Evolutionary conservation across 441 rosid genomes (phyloP), one percentile per base, ranked within the genome.

Genomic region (Euphorbia schlechtendalii): DNA sequence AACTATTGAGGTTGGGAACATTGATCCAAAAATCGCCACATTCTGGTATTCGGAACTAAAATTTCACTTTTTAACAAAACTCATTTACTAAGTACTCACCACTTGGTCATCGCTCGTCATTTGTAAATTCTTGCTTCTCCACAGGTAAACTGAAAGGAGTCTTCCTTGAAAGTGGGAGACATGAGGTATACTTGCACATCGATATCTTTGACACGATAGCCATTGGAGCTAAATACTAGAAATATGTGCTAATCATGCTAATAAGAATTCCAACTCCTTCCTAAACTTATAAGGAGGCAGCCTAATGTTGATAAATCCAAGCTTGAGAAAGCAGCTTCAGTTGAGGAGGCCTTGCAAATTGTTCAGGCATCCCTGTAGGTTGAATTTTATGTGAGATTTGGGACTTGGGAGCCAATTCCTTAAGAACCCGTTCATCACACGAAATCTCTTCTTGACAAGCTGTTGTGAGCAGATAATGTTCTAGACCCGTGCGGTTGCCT

Each of bases 131-230:
- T 69, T 73, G 40, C 41, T 52, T 32, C 2, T 15, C 45, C 8
- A 41, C 84, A 89, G 98, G 96, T 41, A 88, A 85, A 77, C 68
- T 92, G 82, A 92, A 88, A 81, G 96, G 96, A 71, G 92, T 90
- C 64, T 87, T 92, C 41, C 80, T 92, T 18, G 98, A 90, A 83
- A 92, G 97, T 18, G 96, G 98, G 66, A 86, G 86, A 49, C 79
- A 92, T 20, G 97, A 92, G 96, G 98, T 92, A 85, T 56, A 65
- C 34, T 32, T 32, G 6, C 3, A 32, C 34, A 32, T 32, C 34
- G 34, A 32, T 32, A 32, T 32, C 34, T 6, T 32, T 32, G 34
- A 32, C 6, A 8, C 20, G 18, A 4, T 48, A 48, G 21, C 11
- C 0, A 8, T 8, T 51, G 3, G 9, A 21, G 9, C 25, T 51